phyloP scores from a whole-genome alignment of 1,284 basidiomycete genomes.

The Trichosporon sp. region DNA sequence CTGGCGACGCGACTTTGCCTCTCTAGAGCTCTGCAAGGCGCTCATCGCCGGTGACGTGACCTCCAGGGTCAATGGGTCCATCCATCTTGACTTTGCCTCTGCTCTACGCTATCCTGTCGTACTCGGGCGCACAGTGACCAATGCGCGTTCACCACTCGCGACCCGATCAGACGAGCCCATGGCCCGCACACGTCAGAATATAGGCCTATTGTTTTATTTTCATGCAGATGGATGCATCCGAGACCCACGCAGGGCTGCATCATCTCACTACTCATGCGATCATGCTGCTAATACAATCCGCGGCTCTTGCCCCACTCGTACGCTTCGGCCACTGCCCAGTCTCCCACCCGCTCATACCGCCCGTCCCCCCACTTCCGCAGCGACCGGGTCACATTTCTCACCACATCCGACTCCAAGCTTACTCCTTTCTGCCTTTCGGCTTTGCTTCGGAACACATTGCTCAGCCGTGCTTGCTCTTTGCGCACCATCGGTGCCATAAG shows the following conservation, averaged over 20 bases:
- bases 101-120: not conserved
- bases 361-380: slow-evolving; percentile 33
- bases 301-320: slow-evolving; percentile 25
- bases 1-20: no score
- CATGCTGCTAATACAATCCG: not conserved
- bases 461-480: slow-evolving; percentile 15
- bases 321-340: slow-evolving; percentile 32
- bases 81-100: no score
- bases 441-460: slow-evolving; percentile 6
- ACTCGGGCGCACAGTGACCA: not conserved
- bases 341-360: slow-evolving; percentile 39
- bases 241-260: no score
- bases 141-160: not conserved
- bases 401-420: not conserved
- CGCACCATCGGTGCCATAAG: slow-evolving; percentile 24
- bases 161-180: not conserved
- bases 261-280: no score
- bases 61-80: not conserved
- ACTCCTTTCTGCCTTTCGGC: slow-evolving; percentile 3
- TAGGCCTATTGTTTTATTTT: not conserved
- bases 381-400: not conserved
- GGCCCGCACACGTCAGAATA: not conserved
- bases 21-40: no score
- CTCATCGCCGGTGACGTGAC: not conserved
- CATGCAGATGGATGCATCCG: no score